Evolutionary conservation across 1,139 yeast genomes (phyloP), one percentile per base, ranked within the genome.

Genomic region (Candida glucosophila): DNA sequence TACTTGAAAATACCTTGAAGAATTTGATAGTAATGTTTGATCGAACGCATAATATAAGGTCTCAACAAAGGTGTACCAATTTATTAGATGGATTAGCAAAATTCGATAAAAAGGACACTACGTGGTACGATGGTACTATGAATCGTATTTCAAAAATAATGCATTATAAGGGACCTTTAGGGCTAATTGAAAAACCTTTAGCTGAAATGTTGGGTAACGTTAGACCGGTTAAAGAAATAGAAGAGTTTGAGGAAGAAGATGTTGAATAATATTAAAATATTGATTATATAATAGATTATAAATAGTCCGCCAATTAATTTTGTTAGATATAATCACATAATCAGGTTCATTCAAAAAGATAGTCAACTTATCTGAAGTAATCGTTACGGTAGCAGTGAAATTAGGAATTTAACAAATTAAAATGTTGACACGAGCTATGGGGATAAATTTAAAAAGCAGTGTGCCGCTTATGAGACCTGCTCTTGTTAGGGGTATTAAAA

Each of bases 231-330:
- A 55, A 51, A 9, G 63, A 60, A 24, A 39, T 64, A 5, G 69
- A 62, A 36, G 67, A 63, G 41, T 49, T 55, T 32, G 71, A 64
- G 38, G 57, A 51, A 2, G 68, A 64, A 39, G 68, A 64, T 32
- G 50, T 33, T 11, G 64, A 59, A 33, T 48, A 44, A 32, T 15
- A 12, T n/a, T n/a, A n/a, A 22, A 14, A 24, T 15, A 14, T 3
- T 16, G 28, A 24, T 29, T 29, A 29, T 13, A 19, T 29, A 27
- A 29, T 22, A 10, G 14, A 10, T 7, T 7, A 8, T n/a, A n/a
- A 7, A n/a, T 13, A 19, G 22, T 5, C 22, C 24, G 17, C 39
- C 39, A 19, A 19, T 19, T 30, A 25, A 25, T 11, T 21, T 7
- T 8, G 6, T 13, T n/a, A 6, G 9, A 14, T 12, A 11, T 21